These are phyloP conservation scores for Aureobasidium vineae DNA, from an alignment of 2,329 filamentous ascomycete genomes.

Conservation along the genomic window DNA sequence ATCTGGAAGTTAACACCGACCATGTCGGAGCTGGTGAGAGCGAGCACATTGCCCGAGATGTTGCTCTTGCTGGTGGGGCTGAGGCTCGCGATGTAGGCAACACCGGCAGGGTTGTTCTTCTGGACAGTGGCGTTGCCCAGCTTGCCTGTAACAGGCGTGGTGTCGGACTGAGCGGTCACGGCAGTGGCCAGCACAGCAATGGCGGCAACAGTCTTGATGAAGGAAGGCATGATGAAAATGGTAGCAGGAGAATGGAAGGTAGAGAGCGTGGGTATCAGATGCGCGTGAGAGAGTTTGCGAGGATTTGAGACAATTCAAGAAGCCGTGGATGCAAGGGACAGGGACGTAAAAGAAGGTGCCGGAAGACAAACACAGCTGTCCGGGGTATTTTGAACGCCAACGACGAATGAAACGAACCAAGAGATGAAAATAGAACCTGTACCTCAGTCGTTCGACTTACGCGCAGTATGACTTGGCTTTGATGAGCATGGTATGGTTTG, in stretches of 20 bases:
- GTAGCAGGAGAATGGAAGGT: not conserved
- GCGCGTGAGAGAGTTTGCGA: constrained; percentile 14
- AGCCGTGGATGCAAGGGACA: constrained; percentile 15
- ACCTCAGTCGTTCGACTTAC: not conserved
- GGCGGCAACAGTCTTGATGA: constrained; percentile 7
- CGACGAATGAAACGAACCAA: constrained; percentile 13
- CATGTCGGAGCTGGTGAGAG: constrained; percentile 38
- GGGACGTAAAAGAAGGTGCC: constrained; percentile 6
- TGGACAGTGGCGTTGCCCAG: constrained; percentile 37
- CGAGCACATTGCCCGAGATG: constrained; percentile 38
- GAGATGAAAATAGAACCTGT: constrained; percentile 19
- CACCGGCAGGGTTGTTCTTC: constrained; percentile 42
- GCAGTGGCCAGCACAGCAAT: constrained; percentile 23
- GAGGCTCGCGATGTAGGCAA: constrained; percentile 42
- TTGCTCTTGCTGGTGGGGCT: constrained; percentile 37
- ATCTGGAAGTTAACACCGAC: constrained; percentile 44
- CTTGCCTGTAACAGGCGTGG: constrained; percentile 25
- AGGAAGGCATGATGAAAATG: constrained; percentile 17
- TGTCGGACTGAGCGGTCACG: constrained; percentile 25
- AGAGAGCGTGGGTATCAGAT: constrained; percentile 1
- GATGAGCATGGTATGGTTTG: constrained; percentile 9
- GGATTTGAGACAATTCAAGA: constrained; percentile 11
- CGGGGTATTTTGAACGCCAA: constrained; percentile 14
- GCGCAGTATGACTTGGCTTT: constrained; percentile 12
- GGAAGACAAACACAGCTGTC: constrained; percentile 12